Evolutionary conservation across 768 basidiomycete genomes (phyloP).

Genomic region (Suillus cothurnatus): DNA sequence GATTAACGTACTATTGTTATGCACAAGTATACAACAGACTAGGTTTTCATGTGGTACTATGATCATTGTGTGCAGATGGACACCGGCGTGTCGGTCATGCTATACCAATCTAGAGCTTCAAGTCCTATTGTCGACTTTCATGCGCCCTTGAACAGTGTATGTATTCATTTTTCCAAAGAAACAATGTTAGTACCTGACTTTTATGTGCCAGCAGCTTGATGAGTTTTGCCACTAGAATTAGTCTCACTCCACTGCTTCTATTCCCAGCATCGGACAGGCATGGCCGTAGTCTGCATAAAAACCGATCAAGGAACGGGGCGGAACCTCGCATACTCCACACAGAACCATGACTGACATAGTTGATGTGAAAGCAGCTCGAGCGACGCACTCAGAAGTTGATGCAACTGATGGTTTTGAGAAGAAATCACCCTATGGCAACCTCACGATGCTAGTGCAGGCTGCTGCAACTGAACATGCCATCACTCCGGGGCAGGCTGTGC

Average conservation of each 20-base stretch:
- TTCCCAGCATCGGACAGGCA: not conserved
- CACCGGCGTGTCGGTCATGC: no score
- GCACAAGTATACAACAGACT: not conserved
- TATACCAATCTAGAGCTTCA: not conserved
- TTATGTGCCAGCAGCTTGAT: not conserved
- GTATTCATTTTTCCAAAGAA: not conserved
- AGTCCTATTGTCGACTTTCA: not conserved
- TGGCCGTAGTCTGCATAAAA: not conserved
- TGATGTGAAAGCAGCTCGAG: conserved; percentile 14
- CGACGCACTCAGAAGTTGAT: not conserved
- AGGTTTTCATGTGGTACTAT: not conserved
- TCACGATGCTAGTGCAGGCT: conserved; percentile 23
- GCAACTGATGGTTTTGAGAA: conserved; percentile 16
- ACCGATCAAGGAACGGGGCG: not conserved
- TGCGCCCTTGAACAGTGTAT: not conserved
- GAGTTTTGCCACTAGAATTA: not conserved
- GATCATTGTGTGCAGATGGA: not conserved
- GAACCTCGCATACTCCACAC: not conserved
- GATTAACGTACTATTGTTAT: not conserved
- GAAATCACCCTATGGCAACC: conserved; percentile 9
- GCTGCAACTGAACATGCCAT: conserved; percentile 25
- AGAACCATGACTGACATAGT: conserved; percentile 11
- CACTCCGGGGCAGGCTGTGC: conserved; percentile 22
- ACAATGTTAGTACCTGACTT: not conserved
- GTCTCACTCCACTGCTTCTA: not conserved